Conservation (phyloP, 345 rosid species). For the Syzygium aromaticum region DNA sequence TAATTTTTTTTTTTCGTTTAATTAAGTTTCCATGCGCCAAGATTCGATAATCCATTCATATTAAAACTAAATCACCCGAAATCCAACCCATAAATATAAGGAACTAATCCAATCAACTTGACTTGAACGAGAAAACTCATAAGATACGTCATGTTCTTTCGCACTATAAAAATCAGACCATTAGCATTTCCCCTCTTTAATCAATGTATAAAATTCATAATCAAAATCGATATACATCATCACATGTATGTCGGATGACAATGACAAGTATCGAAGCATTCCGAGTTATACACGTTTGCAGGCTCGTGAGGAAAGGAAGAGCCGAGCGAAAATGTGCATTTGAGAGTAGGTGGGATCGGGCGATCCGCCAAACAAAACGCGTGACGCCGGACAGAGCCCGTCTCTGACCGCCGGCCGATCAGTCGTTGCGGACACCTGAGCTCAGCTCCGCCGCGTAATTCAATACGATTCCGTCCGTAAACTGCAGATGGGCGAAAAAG, state of each 20-base stretch:
- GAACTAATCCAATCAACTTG: background rate
- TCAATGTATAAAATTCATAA: background rate
- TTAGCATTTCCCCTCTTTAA: background rate
- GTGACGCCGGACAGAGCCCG: no score
- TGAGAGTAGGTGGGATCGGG: background rate
- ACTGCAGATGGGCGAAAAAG: no score
- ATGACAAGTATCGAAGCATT: no score
- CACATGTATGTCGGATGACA: no score
- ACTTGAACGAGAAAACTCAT: background rate
- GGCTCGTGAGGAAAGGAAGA: no score
- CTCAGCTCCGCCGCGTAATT: no score
- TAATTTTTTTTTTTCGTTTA: background rate
- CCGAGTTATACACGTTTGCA: no score
- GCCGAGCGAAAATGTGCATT: no score
- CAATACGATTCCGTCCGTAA: no score
- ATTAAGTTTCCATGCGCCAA: background rate
- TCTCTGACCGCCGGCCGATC: no score
- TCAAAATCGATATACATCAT: background rate
- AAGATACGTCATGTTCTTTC: background rate
- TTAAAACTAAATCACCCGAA: background rate
- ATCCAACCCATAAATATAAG: background rate
- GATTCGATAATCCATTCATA: background rate
- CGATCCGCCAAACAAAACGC: background rate
- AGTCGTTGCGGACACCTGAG: no score
- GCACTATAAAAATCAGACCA: fast-evolving